Base-by-base conservation (phyloP, 495 filamentous ascomycete genomes). In the Talaromyces stipitatus region DNA sequence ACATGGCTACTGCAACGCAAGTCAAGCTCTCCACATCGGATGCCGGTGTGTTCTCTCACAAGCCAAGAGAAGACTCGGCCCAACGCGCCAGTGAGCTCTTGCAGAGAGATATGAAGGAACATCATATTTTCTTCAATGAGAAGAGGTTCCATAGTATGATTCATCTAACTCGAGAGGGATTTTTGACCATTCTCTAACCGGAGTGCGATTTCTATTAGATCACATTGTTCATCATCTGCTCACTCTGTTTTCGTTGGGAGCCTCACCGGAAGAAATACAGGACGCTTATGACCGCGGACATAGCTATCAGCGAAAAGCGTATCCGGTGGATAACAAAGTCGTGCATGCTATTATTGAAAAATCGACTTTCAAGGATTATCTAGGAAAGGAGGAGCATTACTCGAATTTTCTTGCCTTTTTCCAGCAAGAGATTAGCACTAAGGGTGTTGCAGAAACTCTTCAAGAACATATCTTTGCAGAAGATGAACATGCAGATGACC, bases 101-200 rank as follows among this genome's bases (percentile, higher is more conserved):
- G 50, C 86, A 92, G 62, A 72, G 87, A 46, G 88, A 95, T 61
- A 78, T 91, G 63, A 81, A 85, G 54, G 79, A 78, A 26, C 78
- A 92, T 64, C 88, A 95, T 65, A 83, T 90, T 26, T 95, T 85
- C 70, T 94, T 89, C 74, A 89, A 89, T 58, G 23, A 79, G 1
- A 58, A 66, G 1, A 84, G 84, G 0, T 92, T 86, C 60, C 87
- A 89, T 62, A 86, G 86, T 77, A 79, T n/a, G n/a, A n/a, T n/a
- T n/a, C n/a, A n/a, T n/a, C n/a, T n/a, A n/a, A n/a, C n/a, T n/a
- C n/a, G n/a, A n/a, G n/a, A n/a, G n/a, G n/a, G n/a, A n/a, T n/a
- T n/a, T n/a, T n/a, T 75, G 73, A 66, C 11, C 28, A 6, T 54
- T 47, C 22, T 47, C 47, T 36, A 16, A 41, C 22, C 20, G 9